Evolutionary conservation across 768 basidiomycete genomes (phyloP).

Genomic region (Psilocybe azurescens): DNA sequence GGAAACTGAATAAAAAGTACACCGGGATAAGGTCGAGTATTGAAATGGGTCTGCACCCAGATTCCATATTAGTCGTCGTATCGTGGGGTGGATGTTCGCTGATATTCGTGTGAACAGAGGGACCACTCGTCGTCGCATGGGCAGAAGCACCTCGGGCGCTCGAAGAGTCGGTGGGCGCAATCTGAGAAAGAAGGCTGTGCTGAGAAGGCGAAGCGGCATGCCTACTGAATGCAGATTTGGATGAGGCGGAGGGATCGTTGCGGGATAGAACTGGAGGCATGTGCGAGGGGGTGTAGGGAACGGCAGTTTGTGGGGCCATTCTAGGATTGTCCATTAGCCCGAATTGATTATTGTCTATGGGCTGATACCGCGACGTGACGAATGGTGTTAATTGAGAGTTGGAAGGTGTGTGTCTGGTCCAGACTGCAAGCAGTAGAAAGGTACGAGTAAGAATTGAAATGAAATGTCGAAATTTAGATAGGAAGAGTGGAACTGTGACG

Average conservation of each 20-base stretch:
- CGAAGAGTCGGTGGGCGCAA: too few relatives aligned
- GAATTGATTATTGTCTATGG: background rate
- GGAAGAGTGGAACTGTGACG: background rate
- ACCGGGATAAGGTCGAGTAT: too few relatives aligned
- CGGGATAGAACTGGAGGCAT: background rate
- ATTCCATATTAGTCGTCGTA: background rate
- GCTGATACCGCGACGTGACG: constrained; percentile 1
- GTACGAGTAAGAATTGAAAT: background rate
- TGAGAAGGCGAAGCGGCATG: background rate
- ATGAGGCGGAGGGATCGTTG: background rate
- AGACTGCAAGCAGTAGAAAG: background rate
- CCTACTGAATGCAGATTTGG: background rate
- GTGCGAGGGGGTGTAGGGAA: background rate
- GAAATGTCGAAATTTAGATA: too few relatives aligned
- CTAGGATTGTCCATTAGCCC: background rate
- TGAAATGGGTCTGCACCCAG: too few relatives aligned
- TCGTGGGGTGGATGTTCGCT: background rate
- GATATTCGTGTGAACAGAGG: background rate
- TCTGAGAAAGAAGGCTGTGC: background rate
- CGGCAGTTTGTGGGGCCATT: background rate
- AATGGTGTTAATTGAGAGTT: background rate
- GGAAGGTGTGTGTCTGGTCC: background rate
- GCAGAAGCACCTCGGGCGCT: too few relatives aligned
- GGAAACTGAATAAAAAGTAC: too few relatives aligned
- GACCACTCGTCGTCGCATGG: too few relatives aligned